Percentiles rank a stretch among this genome's conserved stretches.
These are phyloP conservation scores for Puccinellia tenuiflora DNA, from an alignment of 176 grass and related monocot species.

Conservation along the genomic window DNA sequence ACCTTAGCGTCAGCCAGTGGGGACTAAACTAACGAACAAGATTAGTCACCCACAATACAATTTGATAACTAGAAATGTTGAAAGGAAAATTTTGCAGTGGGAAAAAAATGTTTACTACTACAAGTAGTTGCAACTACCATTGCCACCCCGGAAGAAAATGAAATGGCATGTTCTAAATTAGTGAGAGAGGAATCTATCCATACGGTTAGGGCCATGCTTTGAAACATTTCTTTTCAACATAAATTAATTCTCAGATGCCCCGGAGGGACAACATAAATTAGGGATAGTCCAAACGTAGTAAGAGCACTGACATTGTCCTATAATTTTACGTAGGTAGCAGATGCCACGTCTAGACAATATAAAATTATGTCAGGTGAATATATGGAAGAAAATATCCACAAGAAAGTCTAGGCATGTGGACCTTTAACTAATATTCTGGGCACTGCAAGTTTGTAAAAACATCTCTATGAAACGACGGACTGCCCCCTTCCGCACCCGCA, in stretches of 20 bases:
- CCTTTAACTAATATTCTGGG: not conserved
- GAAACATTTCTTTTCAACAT: not conserved
- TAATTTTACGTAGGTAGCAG: conserved; percentile 7
- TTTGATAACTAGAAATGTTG: not conserved
- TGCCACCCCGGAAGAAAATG: not conserved
- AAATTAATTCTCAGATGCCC: not conserved
- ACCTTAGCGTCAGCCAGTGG: not conserved
- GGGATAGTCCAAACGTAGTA: not conserved
- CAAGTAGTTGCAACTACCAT: not conserved
- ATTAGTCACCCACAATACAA: not conserved
- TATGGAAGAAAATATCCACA: not conserved
- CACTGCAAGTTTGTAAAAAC: not conserved
- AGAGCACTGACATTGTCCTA: not conserved
- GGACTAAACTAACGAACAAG: not conserved
- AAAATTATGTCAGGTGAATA: not conserved
- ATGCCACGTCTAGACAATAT: not conserved
- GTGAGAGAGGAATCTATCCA: not conserved
- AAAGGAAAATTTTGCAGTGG: not conserved
- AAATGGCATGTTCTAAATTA: not conserved
- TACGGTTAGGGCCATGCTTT: not conserved
- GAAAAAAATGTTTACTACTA: not conserved
- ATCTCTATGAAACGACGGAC: too few species aligned
- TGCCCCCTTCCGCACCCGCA: too few species aligned
- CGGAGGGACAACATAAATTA: too few species aligned
- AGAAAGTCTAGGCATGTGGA: not conserved